Percentiles rank a stretch among this genome's conserved stretches.
Conservation (phyloP, 306 rosid species). For the Echinosophora koreensis region DNA sequence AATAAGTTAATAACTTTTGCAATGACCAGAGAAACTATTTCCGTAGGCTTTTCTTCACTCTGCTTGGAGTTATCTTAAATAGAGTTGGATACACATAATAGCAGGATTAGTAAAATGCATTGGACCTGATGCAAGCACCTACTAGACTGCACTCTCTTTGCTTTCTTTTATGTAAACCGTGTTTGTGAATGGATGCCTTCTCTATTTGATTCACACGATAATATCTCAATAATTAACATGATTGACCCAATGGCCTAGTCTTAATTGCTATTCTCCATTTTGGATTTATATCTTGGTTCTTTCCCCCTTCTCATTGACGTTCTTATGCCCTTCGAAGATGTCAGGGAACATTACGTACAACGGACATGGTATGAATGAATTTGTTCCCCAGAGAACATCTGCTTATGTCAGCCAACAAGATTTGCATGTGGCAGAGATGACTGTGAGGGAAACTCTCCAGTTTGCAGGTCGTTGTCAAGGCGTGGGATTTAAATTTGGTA, state of each 20-base stretch:
- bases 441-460: conserved; percentile 93
- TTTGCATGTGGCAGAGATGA: conserved; percentile 87
- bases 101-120: neutral
- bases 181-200: conserved; percentile 7
- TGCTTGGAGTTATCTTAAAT: conserved; percentile 35
- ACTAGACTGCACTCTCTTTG: conserved; percentile 27
- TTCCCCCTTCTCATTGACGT: conserved; percentile 40
- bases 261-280: conserved; percentile 25
- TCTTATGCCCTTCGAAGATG: conserved; percentile 58
- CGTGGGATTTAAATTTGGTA: conserved; percentile 90
- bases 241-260: conserved; percentile 25
- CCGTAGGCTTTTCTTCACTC: neutral
- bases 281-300: conserved; percentile 27
- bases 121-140: neutral
- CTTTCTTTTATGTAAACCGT: neutral
- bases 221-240: conserved; percentile 1
- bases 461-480: conserved; percentile 94
- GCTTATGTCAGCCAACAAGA: conserved; percentile 95
- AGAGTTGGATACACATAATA: neutral
- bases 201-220: conserved; percentile 18
- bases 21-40: neutral
- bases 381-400: conserved; percentile 94
- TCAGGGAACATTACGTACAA: conserved; percentile 86
- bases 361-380: conserved; percentile 83
- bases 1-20: neutral